A percentile compares a stretch with the other conserved stretches of the same genome.
Conservation (phyloP, 345 rosid species). For the Eutrema yunnanense region DNA sequence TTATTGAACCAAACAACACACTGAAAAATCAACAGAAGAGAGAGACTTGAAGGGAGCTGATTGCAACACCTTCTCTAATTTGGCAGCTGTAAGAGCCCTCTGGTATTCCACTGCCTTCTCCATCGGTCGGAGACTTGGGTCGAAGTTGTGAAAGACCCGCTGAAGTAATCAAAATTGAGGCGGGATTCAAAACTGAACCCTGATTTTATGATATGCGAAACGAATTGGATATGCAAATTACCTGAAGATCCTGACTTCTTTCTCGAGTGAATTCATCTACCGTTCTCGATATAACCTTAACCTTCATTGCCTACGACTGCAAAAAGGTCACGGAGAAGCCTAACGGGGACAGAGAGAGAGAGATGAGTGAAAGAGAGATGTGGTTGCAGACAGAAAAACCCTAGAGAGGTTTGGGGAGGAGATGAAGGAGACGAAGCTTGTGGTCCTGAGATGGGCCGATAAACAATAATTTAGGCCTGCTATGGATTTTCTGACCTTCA, state of each 20-base stretch:
- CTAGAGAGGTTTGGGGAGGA: slow-evolving; percentile 15
- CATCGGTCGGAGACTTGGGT: slow-evolving; percentile 70
- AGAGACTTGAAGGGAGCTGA: not conserved
- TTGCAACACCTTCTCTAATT: slow-evolving; percentile 66
- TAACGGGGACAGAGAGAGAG: not conserved
- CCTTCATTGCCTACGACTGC: slow-evolving; percentile 42
- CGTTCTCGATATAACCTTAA: slow-evolving; percentile 79
- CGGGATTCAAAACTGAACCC: not conserved
- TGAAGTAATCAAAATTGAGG: slow-evolving; percentile 13
- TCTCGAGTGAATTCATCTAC: slow-evolving; percentile 92
- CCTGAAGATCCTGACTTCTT: slow-evolving; percentile 94
- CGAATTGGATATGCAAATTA: slow-evolving; percentile 8
- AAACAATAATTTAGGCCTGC: not conserved
- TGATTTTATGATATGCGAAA: not conserved
- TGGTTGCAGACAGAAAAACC: slow-evolving; percentile 16
- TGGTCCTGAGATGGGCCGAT: slow-evolving; percentile 1
- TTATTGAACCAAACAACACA: not conserved
- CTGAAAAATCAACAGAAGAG: not conserved
- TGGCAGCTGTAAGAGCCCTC: slow-evolving; percentile 88
- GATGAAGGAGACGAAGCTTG: not conserved
- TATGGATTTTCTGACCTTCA: not conserved
- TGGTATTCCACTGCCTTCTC: slow-evolving; percentile 88
- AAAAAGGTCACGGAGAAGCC: not conserved
- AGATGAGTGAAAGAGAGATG: not conserved
- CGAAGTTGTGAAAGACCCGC: slow-evolving; percentile 87